Evolutionary conservation across 1,284 basidiomycete species (phyloP).

Genomic region (Flammula alnicola): DNA sequence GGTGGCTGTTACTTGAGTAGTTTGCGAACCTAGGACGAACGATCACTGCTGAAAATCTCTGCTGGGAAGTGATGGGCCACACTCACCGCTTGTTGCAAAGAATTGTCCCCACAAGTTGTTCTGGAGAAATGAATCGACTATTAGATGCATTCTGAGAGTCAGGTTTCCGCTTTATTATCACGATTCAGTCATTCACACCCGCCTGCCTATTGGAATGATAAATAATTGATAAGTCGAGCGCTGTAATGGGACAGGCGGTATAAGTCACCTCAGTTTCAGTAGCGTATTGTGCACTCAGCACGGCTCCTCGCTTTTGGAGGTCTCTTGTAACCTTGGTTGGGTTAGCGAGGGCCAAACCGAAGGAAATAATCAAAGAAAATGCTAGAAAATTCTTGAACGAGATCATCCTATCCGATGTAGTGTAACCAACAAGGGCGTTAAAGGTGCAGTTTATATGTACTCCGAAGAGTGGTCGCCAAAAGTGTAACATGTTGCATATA

Average conservation of each 20-base stretch:
- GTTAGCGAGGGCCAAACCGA: not conserved
- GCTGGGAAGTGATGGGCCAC: not conserved
- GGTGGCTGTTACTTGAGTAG: constrained; percentile 32
- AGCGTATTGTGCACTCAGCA: constrained; percentile 33
- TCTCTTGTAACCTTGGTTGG: constrained; percentile 9
- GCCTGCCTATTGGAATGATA: not conserved
- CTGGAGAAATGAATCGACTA: constrained; percentile 34
- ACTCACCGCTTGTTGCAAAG: constrained; percentile 30
- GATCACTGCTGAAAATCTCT: too few relatives aligned
- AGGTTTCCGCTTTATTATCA: not conserved
- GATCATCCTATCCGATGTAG: not conserved
- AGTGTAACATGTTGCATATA: too few relatives aligned
- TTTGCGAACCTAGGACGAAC: constrained; percentile 37
- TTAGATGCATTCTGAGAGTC: not conserved
- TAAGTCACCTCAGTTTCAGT: constrained; percentile 32
- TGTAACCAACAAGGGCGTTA: too few relatives aligned
- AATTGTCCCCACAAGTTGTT: constrained; percentile 38
- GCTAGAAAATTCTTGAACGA: not conserved
- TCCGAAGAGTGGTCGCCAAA: too few relatives aligned
- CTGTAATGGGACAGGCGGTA: not conserved
- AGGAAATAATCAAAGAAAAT: not conserved
- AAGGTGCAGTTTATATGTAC: too few relatives aligned
- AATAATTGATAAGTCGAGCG: not conserved
- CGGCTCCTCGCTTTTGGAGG: constrained; percentile 31
- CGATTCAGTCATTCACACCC: constrained; percentile 5